Base-by-base conservation (phyloP, 164 flowering plant species). In the Liquidambar formosana region DNA sequence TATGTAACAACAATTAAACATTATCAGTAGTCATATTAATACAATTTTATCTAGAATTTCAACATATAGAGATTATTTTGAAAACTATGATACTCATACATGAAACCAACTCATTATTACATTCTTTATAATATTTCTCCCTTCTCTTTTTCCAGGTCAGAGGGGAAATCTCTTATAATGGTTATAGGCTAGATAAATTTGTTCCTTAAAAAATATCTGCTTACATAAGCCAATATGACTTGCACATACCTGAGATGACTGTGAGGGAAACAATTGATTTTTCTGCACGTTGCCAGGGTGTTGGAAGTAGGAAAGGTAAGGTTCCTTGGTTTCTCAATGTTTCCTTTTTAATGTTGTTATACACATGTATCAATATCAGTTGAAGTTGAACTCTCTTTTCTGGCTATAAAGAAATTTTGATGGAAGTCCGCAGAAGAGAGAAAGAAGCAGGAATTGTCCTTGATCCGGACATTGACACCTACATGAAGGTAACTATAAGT, bases 251-350 rank as follows among this genome's bases (percentile, higher is more conserved):
- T 9, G 86, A 84, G 64, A 80, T 89, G 88, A 87, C 89, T 47
- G 93, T 89, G 0, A 82, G 86, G 77, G 93, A 89, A 74, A 84
- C 88, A 13, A 72, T 86, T 23, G 89, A 89, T 63, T 89, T 86
- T 65, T 81, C 93, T 4, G 83, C 85, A 1, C 81, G 83, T 5
- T 89, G 85, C 66, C 90, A 86, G 63, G 93, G 93, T 16, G 75
- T 78, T 51, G 87, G 89, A 57, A 72, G 65, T 65, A 75, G 88
- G 72, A 71, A 80, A 57, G 88, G 89, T 83, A 69, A 59, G 44
- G 3, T 58, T 27, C 27, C 14, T 19, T 26, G 12, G n/a, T 53
- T 54, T 3, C 26, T 53, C 22, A 44, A 44, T 25, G 4, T 19
- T 21, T 13, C 25, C 12, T 52, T n/a, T 46, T 27, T 5, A 61